Evolutionary conservation across 2,329 filamentous ascomycete genomes (phyloP).

Genomic region (Thielaviopsis musarum): DNA sequence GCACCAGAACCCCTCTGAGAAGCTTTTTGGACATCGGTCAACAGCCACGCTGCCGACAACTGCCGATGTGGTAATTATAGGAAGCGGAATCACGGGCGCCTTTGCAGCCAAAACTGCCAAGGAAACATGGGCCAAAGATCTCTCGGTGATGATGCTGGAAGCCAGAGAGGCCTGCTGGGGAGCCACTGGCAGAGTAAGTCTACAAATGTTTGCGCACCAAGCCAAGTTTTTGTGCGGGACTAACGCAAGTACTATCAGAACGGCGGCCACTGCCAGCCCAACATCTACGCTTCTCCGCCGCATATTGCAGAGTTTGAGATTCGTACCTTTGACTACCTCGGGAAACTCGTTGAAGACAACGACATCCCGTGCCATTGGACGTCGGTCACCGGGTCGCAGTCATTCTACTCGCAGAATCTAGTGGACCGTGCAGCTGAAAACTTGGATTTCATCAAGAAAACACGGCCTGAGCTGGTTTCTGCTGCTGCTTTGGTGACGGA

Average conservation of each 20-base stretch:
- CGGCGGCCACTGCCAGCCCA: constrained; percentile 59
- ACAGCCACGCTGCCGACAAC: constrained; percentile 43
- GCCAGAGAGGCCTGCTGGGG: constrained; percentile 68
- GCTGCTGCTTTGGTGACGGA: constrained; percentile 26
- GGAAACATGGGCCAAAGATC: constrained; percentile 24
- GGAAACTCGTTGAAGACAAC: constrained; percentile 37
- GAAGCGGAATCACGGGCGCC: constrained; percentile 60
- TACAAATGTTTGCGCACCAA: not conserved
- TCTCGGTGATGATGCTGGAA: constrained; percentile 54
- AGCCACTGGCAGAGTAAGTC: constrained; percentile 59
- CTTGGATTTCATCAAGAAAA: constrained; percentile 31
- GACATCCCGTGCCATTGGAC: constrained; percentile 55
- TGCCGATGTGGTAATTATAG: constrained; percentile 55
- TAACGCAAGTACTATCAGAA: constrained; percentile 27
- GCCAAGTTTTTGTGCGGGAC: not conserved
- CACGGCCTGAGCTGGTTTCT: constrained; percentile 39
- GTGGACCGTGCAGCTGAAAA: constrained; percentile 33
- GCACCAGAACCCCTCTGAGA: constrained; percentile 49
- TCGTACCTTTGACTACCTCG: constrained; percentile 45
- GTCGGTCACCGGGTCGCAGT: constrained; percentile 44
- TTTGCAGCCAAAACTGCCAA: constrained; percentile 50
- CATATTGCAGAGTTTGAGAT: constrained; percentile 57
- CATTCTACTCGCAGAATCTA: constrained; percentile 38
- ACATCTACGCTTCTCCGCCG: constrained; percentile 43
- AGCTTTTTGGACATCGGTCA: constrained; percentile 49